These are phyloP conservation scores for Oidiodendron maius DNA, from an alignment of 495 filamentous ascomycete genomes.

Conservation along the genomic window DNA sequence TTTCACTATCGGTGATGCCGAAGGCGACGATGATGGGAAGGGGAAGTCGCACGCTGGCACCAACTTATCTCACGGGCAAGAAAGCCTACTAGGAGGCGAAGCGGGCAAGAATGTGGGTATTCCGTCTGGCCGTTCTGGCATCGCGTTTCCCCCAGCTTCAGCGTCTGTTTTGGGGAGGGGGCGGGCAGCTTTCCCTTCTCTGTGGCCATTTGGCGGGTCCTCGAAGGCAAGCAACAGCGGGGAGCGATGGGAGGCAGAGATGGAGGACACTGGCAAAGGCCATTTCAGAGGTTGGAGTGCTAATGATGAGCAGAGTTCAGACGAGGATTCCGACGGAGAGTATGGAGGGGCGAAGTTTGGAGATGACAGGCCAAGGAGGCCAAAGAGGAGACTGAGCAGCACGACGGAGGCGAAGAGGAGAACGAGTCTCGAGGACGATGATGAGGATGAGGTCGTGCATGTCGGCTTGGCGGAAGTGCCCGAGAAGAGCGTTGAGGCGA, in stretches of 20 bases:
- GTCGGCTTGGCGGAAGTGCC: slow-evolving; percentile 14
- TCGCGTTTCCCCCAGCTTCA: slow-evolving; percentile 5
- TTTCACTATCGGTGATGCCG: slow-evolving; percentile 21
- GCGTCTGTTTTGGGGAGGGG: neutral
- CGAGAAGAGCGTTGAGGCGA: slow-evolving; percentile 6
- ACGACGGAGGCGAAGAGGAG: slow-evolving; percentile 45
- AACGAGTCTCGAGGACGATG: slow-evolving; percentile 52
- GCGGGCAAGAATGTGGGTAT: slow-evolving; percentile 16
- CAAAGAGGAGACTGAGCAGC: slow-evolving; percentile 17
- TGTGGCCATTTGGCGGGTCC: slow-evolving; percentile 21
- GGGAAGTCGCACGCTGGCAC: slow-evolving; percentile 7
- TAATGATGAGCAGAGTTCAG: slow-evolving; percentile 24
- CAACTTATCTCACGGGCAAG: neutral
- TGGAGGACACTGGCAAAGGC: neutral
- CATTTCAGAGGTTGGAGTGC: slow-evolving; percentile 18
- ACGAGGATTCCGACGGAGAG: slow-evolving; percentile 35
- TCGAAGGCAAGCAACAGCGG: neutral
- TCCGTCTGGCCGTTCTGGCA: neutral
- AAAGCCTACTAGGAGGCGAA: neutral
- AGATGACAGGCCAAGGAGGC: slow-evolving; percentile 18
- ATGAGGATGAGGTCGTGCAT: slow-evolving; percentile 41
- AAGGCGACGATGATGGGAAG: slow-evolving; percentile 16
- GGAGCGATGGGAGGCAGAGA: slow-evolving; percentile 9
- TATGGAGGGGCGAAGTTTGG: slow-evolving; percentile 16
- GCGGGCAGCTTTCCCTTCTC: slow-evolving; percentile 16